Percentiles rank a stretch among this genome's conserved stretches.
Conservation (phyloP, 2,329 filamentous ascomycete genomes). For the Phyllosticta citribraziliensis region DNA sequence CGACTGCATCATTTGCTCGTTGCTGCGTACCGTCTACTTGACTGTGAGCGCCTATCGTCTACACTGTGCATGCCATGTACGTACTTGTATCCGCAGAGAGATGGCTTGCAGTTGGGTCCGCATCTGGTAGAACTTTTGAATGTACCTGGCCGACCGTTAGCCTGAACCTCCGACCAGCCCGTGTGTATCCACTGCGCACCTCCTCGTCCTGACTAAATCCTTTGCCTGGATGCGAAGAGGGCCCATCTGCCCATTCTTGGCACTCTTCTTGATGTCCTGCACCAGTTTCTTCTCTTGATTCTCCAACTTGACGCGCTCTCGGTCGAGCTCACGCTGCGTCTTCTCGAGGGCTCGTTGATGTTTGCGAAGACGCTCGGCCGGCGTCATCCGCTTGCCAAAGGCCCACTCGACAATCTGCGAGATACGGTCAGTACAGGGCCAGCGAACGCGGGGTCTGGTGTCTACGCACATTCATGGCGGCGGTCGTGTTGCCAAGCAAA, state of each 20-base stretch:
- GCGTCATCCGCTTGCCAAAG: slow-evolving; percentile 98
- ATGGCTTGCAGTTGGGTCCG: slow-evolving; percentile 94
- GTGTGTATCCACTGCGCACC: slow-evolving; percentile 38
- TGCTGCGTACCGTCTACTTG: slow-evolving; percentile 80
- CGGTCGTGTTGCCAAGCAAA: background rate
- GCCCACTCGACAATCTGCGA: slow-evolving; percentile 91
- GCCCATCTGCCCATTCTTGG: slow-evolving; percentile 97
- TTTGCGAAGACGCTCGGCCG: slow-evolving; percentile 79
- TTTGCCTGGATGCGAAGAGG: slow-evolving; percentile 98
- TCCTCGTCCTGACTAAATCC: slow-evolving; percentile 83
- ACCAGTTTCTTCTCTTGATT: slow-evolving; percentile 98
- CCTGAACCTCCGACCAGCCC: background rate
- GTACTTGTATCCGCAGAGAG: slow-evolving; percentile 82
- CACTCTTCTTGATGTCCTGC: slow-evolving; percentile 93
- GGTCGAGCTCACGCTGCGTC: slow-evolving; percentile 90
- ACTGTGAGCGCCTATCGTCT: slow-evolving; percentile 11
- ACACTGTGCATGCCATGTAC: slow-evolving; percentile 10
- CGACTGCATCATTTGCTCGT: slow-evolving; percentile 99
- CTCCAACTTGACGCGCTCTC: slow-evolving; percentile 90
- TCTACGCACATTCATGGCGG: slow-evolving; percentile 49
- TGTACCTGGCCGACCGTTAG: slow-evolving; percentile 50
- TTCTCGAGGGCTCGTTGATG: slow-evolving; percentile 96
- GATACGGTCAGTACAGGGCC: slow-evolving; percentile 14
- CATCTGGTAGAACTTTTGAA: slow-evolving; percentile 99
- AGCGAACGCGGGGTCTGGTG: slow-evolving; percentile 2